Base-by-base conservation (phyloP, 805 yeast genomes). In the Yamadazyma takamatsuzukensis region DNA sequence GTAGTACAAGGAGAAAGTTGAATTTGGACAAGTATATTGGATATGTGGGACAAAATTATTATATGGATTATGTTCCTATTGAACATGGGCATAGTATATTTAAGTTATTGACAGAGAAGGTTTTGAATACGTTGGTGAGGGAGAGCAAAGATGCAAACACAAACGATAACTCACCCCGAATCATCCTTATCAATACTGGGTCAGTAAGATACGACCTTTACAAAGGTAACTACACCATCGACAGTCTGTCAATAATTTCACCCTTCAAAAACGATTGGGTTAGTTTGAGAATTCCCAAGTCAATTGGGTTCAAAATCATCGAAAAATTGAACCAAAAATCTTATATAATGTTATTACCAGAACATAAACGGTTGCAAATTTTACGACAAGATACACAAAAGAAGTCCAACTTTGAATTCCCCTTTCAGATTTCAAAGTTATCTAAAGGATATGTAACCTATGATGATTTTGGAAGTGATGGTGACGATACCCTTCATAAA, bases 181-280 rank as follows among this genome's bases (percentile, higher is more conserved):
- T 79, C 18, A 72, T 87, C 16, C 59, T 84, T 27, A 75, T 85
- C 39, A 90, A 90, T 53, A 83, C 96, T 0, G 97, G 97, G 1
- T 81, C 95, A 4, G 73, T 89, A 3, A 72, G 97, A 33, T 90
- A 85, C 51, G 96, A 89, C 56, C 59, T 89, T 28, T 83, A 82
- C 60, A 74, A 79, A 51, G 97, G 97, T 0, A 79, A 82, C 2
- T 89, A 81, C 53, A 88, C 95, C 0, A 61, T 63, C 27, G 95
- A 88, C 54, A 70, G 90, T 0, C 83, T 83, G 45, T 90, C 70
- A 51, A 84, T 83, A 27, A 84, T 90, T 1, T 79, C 94, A 0
- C 97, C 97, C 0, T 89, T 87, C 58, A 68, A 75, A 33, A 87
- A 88, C 49, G 70, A 70, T 25, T 90, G 97, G 97, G 73, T 68